These are phyloP conservation scores for Ogataea saltuana DNA, from an alignment of 805 yeast species.

Conservation along the genomic window DNA sequence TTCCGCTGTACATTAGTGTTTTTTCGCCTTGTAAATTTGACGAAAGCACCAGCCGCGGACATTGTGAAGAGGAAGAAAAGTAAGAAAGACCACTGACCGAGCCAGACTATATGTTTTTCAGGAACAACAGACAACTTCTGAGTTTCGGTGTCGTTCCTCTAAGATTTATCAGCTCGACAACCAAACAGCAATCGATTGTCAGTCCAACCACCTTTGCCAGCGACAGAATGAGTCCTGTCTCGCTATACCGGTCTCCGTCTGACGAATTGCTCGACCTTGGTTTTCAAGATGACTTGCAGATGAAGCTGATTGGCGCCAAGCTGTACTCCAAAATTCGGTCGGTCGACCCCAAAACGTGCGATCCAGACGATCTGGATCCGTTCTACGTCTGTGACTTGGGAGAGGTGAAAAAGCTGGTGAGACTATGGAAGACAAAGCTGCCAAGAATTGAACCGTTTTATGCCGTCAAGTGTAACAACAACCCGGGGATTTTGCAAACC, in stretches of 20 bases:
- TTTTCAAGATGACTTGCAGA: constrained; percentile 6
- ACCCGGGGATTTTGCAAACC: constrained; percentile 54
- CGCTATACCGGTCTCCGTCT: constrained; percentile 14
- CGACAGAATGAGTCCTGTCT: constrained; percentile 18
- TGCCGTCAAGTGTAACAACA: constrained; percentile 94
- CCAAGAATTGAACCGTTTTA: constrained; percentile 85
- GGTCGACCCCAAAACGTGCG: constrained; percentile 17
- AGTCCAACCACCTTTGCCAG: background rate
- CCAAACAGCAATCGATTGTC: constrained; percentile 14
- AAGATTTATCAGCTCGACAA: constrained; percentile 16
- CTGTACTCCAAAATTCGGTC: constrained; percentile 16
- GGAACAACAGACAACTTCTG: background rate
- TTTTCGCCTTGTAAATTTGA: constrained; percentile 6
- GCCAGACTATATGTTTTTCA: constrained; percentile 5
- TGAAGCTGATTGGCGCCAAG: constrained; percentile 14
- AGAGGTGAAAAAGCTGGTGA: constrained; percentile 59
- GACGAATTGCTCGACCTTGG: constrained; percentile 4
- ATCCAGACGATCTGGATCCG: constrained; percentile 78
- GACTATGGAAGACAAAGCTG: constrained; percentile 62
- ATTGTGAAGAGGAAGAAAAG: constrained; percentile 4
- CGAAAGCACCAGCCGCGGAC: constrained; percentile 1
- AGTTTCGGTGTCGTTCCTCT: background rate
- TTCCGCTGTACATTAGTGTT: constrained; percentile 6
- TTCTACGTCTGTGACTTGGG: constrained; percentile 88
- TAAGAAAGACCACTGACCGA: background rate